Percentiles rank a stretch among this genome's conserved stretches.
These are phyloP conservation scores for Dactylellina drechsleri DNA, from an alignment of 2,329 filamentous ascomycete genomes.

Conservation along the genomic window DNA sequence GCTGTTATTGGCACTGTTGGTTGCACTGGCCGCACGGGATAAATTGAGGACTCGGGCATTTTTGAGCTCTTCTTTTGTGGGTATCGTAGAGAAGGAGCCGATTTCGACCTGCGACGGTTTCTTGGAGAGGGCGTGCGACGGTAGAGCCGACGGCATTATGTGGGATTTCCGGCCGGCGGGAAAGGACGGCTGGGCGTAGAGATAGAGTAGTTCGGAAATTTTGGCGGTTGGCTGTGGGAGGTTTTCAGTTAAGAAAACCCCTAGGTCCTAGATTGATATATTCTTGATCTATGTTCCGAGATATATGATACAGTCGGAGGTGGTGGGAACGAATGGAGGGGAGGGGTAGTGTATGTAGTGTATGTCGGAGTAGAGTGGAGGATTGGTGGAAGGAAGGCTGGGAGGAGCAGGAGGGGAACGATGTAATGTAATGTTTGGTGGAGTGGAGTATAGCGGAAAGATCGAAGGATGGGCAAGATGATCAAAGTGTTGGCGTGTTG, in stretches of 20 bases:
- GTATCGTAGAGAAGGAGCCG: constrained; percentile 52
- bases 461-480: constrained; percentile 23
- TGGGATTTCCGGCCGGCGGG: constrained; percentile 43
- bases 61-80: constrained; percentile 38
- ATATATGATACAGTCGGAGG: neutral
- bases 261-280: constrained; percentile 8
- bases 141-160: constrained; percentile 45
- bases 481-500: constrained; percentile 14
- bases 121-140: constrained; percentile 21
- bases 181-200: constrained; percentile 54
- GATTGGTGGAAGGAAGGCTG: constrained; percentile 17
- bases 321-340: constrained; percentile 10
- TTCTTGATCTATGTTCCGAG: neutral
- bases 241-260: constrained; percentile 29
- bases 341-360: constrained; percentile 10
- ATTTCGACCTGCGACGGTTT: constrained; percentile 50
- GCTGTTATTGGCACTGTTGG: constrained; percentile 32
- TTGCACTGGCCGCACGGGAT: constrained; percentile 26
- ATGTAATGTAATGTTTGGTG: constrained; percentile 18
- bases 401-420: constrained; percentile 20
- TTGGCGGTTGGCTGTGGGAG: constrained; percentile 31
- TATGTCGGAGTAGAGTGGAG: constrained; percentile 13
- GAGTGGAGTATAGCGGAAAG: neutral
- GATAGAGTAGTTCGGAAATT: constrained; percentile 44
- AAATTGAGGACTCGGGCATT: constrained; percentile 25